Conservation (phyloP, 495 filamentous ascomycete species). For the Astrothelium subdiscretum region DNA sequence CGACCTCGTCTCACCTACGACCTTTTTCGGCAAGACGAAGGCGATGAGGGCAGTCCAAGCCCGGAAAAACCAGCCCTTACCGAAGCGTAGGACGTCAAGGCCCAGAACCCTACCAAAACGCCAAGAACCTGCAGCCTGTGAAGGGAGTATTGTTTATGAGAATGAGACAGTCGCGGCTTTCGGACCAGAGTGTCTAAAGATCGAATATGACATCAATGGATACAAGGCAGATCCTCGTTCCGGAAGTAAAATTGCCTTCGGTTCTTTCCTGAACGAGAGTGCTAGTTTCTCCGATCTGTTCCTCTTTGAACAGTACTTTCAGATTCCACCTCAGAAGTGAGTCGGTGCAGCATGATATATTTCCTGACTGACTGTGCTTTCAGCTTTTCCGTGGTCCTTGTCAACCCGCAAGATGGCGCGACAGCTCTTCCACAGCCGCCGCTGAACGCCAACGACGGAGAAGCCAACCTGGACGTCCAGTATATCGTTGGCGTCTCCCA, state of each 20-base stretch:
- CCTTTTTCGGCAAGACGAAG: slow-evolving; percentile 19
- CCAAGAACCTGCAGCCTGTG: background rate
- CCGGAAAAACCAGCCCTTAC: background rate
- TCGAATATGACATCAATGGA: slow-evolving; percentile 5
- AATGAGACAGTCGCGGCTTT: background rate
- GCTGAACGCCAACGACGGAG: slow-evolving; percentile 18
- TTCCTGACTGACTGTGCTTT: background rate
- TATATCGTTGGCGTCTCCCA: slow-evolving; percentile 25
- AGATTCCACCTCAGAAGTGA: slow-evolving; percentile 1
- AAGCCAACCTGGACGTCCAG: slow-evolving; percentile 38
- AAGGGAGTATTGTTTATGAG: background rate
- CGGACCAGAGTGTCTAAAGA: slow-evolving; percentile 5
- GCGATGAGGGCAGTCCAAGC: background rate
- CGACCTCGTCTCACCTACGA: slow-evolving; percentile 24
- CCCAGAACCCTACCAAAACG: background rate
- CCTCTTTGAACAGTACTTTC: slow-evolving; percentile 36
- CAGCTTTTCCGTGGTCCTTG: background rate
- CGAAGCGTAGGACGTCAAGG: background rate
- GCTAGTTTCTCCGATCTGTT: slow-evolving; percentile 38
- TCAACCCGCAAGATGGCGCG: background rate
- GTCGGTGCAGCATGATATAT: background rate
- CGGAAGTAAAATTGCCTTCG: slow-evolving; percentile 31
- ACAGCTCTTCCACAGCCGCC: background rate
- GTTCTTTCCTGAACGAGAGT: slow-evolving; percentile 39
- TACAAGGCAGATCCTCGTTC: slow-evolving; percentile 1